These are phyloP conservation scores for Aspergillus brasiliensis DNA, from an alignment of 2,329 filamentous ascomycete species.

Conservation along the genomic window DNA sequence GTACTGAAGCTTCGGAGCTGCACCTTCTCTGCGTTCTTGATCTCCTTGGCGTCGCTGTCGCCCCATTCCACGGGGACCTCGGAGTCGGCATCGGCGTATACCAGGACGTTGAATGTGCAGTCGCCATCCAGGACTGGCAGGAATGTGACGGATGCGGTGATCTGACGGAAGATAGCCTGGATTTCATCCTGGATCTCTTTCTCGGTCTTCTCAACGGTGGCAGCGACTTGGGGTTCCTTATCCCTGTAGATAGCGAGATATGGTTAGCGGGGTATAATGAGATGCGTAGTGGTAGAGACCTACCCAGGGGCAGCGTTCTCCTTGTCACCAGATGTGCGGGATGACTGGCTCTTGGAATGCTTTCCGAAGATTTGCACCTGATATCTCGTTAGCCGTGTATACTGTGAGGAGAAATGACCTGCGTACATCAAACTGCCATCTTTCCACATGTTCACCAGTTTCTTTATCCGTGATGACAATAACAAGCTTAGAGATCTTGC, in stretches of 20 bases:
- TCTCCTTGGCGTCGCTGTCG: conserved; percentile 97
- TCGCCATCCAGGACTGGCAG: conserved; percentile 89
- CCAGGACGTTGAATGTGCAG: conserved; percentile 97
- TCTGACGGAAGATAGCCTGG: conserved; percentile 94
- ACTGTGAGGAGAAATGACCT: conserved; percentile 17
- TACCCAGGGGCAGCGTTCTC: conserved; percentile 68
- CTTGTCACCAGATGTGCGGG: conserved; percentile 60
- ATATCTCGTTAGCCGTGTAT: conserved; percentile 14
- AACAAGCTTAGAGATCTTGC: conserved; percentile 96
- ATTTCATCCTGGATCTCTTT: conserved; percentile 94
- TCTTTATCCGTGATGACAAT: conserved; percentile 97
- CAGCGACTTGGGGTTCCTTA: conserved; percentile 24
- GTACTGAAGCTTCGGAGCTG: conserved; percentile 96
- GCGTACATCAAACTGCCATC: conserved; percentile 93
- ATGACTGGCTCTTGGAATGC: conserved; percentile 51
- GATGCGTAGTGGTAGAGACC: conserved; percentile 21
- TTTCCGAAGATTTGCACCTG: conserved; percentile 63
- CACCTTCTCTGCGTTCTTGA: conserved; percentile 89
- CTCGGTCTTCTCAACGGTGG: conserved; percentile 75
- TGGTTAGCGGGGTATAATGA: neutral
- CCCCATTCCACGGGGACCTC: conserved; percentile 98
- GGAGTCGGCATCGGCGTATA: conserved; percentile 94
- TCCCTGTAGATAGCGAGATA: conserved; percentile 28
- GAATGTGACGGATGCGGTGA: conserved; percentile 96
- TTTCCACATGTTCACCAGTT: conserved; percentile 91